Conservation (phyloP, 345 rosid species). For the Dipteronia dyeriana region DNA sequence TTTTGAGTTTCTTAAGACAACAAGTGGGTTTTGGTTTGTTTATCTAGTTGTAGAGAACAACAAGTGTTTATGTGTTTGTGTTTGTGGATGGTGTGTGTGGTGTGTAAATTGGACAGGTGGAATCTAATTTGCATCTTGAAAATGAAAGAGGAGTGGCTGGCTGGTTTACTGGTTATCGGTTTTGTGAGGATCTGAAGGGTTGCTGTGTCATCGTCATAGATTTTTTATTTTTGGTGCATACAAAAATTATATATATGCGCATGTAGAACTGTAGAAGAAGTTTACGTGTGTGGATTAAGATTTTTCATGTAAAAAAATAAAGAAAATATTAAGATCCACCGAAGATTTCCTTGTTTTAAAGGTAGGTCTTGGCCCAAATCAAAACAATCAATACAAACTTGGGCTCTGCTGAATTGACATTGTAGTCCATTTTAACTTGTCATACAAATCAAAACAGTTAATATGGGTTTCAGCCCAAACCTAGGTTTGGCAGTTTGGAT, state of each 20-base stretch:
- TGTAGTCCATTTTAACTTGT: neutral
- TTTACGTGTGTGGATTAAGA: neutral
- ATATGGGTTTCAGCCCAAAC: neutral
- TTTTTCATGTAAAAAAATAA: neutral
- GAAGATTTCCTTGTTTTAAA: no score
- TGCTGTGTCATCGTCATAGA: neutral
- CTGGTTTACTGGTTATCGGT: neutral
- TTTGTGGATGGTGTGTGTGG: constrained; percentile 16
- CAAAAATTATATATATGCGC: neutral
- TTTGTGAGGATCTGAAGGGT: neutral
- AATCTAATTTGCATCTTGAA: neutral
- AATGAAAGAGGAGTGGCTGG: neutral
- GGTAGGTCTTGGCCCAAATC: neutral
- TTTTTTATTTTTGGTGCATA: neutral
- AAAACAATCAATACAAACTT: no score
- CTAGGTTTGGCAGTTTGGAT: no score
- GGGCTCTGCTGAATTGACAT: neutral
- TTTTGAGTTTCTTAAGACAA: neutral
- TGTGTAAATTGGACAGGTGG: constrained; percentile 9
- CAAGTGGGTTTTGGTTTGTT: neutral
- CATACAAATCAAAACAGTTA: neutral
- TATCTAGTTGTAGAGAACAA: neutral
- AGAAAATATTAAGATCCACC: neutral
- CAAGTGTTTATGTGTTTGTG: neutral
- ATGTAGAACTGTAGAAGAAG: neutral